Conservation (phyloP, 2,329 filamentous ascomycete species). For the Clonostachys solani region DNA sequence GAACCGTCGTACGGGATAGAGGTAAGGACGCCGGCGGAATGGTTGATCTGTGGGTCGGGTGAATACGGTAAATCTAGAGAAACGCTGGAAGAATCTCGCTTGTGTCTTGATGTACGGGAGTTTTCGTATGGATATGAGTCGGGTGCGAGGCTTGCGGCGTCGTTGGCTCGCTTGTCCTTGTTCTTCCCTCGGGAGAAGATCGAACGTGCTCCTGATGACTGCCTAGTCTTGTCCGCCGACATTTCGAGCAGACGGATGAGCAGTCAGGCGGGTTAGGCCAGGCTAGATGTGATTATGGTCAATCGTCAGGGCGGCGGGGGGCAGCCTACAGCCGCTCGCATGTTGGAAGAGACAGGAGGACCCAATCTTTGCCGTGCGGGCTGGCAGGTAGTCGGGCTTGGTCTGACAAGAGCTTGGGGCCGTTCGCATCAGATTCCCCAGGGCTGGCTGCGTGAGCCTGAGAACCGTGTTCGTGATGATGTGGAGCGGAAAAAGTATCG, state of each 20-base stretch:
- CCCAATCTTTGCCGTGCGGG: no score
- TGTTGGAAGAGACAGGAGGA: conserved; percentile 16
- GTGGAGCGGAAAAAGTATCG: no score
- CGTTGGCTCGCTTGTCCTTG: conserved; percentile 59
- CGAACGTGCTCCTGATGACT: conserved; percentile 70
- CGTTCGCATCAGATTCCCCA: no score
- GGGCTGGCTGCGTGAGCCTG: no score
- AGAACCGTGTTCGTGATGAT: no score
- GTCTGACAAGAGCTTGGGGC: no score
- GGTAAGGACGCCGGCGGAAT: conserved; percentile 78
- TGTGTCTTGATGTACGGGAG: conserved; percentile 72
- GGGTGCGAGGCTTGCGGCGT: conserved; percentile 51
- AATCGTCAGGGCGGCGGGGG: conserved; percentile 23
- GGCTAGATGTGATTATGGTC: conserved; percentile 7
- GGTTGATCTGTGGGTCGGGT: conserved; percentile 60
- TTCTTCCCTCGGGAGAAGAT: conserved; percentile 91
- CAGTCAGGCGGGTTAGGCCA: background rate
- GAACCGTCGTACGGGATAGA: conserved; percentile 84
- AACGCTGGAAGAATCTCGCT: conserved; percentile 66
- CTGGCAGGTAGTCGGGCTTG: no score
- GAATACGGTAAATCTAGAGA: conserved; percentile 67
- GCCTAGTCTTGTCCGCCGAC: conserved; percentile 69
- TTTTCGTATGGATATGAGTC: conserved; percentile 36
- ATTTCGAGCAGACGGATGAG: background rate
- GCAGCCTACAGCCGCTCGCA: conserved; percentile 33